Percentiles rank a stretch among this genome's conserved stretches.
Evolutionary conservation across 1,284 basidiomycete species (phyloP).

Genomic region (Tilletiopsis washingtonensis): DNA sequence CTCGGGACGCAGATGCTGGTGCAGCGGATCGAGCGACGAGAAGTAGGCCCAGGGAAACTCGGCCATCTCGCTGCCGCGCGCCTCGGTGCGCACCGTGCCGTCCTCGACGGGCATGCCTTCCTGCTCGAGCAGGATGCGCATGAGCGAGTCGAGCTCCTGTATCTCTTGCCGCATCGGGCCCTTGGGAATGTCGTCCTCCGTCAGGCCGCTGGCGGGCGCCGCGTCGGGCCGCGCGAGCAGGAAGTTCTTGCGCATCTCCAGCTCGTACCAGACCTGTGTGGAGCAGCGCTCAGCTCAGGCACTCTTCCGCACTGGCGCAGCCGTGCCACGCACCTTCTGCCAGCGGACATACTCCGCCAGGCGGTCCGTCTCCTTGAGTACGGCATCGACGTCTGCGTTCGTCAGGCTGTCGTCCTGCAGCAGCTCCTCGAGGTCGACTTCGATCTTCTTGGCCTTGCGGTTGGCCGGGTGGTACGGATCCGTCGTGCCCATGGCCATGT

Average conservation of each 20-base stretch:
- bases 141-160: slow-evolving; percentile 28
- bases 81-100: slow-evolving; percentile 26
- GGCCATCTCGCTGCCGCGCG: slow-evolving; percentile 36
- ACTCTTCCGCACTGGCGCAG: too few relatives aligned
- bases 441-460: slow-evolving; percentile 32
- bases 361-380: slow-evolving; percentile 32
- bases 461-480: slow-evolving; percentile 40
- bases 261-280: slow-evolving; percentile 44
- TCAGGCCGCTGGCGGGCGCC: slow-evolving; percentile 20
- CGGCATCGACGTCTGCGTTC: slow-evolving; percentile 30
- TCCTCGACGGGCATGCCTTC: slow-evolving; percentile 28
- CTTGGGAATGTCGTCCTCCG: slow-evolving; percentile 15
- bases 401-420: slow-evolving; percentile 38
- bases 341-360: slow-evolving; percentile 32
- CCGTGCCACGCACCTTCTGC: too few relatives aligned
- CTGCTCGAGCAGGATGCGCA: slow-evolving; percentile 29
- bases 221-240: slow-evolving; percentile 30
- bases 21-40: slow-evolving; percentile 31
- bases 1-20: too few relatives aligned
- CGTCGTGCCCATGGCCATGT: slow-evolving; percentile 41
- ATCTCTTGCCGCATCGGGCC: slow-evolving; percentile 19
- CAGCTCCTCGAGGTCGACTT: slow-evolving; percentile 44
- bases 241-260: slow-evolving; percentile 38
- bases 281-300: too few relatives aligned
- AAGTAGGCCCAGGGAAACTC: slow-evolving; percentile 39